phyloP scores from a whole-genome alignment of 2,329 filamentous ascomycete genomes.

The Fusarium sp. region DNA sequence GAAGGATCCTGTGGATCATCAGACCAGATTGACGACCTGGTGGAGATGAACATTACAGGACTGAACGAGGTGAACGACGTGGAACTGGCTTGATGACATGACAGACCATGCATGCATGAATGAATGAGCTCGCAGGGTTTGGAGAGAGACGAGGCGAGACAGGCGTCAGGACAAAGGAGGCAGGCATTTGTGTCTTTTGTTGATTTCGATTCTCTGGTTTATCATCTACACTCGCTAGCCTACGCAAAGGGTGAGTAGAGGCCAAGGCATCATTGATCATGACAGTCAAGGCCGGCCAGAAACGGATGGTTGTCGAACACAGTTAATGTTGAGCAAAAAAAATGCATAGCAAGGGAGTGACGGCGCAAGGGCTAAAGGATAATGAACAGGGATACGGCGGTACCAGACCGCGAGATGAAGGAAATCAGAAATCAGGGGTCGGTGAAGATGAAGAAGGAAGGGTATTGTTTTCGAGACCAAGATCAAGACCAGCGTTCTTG shows the following conservation, averaged over 20 bases:
- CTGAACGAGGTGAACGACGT: constrained; percentile 56
- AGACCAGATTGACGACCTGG: constrained; percentile 64
- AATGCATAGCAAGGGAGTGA: constrained; percentile 46
- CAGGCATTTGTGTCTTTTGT: constrained; percentile 9
- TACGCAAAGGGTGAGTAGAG: constrained; percentile 7
- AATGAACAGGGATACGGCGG: background rate
- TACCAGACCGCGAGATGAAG: constrained; percentile 4
- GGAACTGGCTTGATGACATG: constrained; percentile 39
- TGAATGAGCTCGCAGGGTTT: background rate
- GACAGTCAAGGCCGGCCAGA: constrained; percentile 9
- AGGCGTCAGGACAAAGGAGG: constrained; percentile 12
- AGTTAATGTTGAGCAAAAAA: constrained; percentile 12
- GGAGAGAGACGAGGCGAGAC: constrained; percentile 1
- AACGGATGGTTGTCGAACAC: constrained; percentile 21
- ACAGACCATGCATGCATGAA: background rate
- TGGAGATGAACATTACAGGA: constrained; percentile 59
- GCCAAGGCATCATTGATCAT: constrained; percentile 1
- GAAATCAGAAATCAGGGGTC: constrained; percentile 1
- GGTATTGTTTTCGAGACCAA: background rate
- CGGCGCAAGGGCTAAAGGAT: constrained; percentile 37
- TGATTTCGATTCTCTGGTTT: constrained; percentile 28
- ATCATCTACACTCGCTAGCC: constrained; percentile 21
- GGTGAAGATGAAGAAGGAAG: background rate
- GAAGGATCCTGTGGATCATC: constrained; percentile 67
- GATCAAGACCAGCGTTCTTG: background rate